Base-by-base conservation (phyloP, 768 basidiomycete genomes). In the Mrakia gelida region DNA sequence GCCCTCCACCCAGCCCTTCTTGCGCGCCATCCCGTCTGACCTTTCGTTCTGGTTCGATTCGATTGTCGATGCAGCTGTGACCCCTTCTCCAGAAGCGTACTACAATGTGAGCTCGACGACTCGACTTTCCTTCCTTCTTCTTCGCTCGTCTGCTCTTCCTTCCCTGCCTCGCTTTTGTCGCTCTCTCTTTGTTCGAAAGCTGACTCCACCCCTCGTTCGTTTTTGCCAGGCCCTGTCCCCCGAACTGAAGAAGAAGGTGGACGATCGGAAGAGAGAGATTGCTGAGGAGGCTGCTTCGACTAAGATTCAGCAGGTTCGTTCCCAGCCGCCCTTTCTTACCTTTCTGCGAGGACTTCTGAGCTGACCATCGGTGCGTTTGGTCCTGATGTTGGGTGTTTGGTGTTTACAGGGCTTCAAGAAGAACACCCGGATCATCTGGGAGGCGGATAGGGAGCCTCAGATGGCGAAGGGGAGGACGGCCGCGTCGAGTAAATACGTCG, bases 391-490 rank as follows among this genome's bases (percentile, higher is more conserved):
- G 45, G 45, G 45, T 45, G 15, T 45, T n/a, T n/a, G n/a, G n/a
- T n/a, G 5, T 34, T 6, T 9, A 34, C 54, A 78, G 77, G 77
- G 67, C n/a, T 34, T 59, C 77, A 78, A 78, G 65, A 56, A 72
- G 52, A 54, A 43, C 15, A 62, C 73, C 5, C 45, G 77, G 26
- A 78, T 78, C 77, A 71, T 78, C 73, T 78, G 77, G 77, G 77
- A 73, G 41, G 61, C 71, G 6, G 77, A 75, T 45, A 62, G 72
- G 18, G 77, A 78, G 30, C 73, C 77, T 8, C 72, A 73, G 21
- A 30, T 78, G 56, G 72, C 77, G 13, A 61, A 68, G 15, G 54
- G 61, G 21, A 28, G 32, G 30, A 34, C 45, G 23, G 21, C 75
- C 8, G n/a, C 70, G 56, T 23, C 65, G 23, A 15, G 67, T 59